These are phyloP conservation scores for Herpetomonas tarakana DNA, from an alignment of 208 protist genomes.

Conservation along the genomic window DNA sequence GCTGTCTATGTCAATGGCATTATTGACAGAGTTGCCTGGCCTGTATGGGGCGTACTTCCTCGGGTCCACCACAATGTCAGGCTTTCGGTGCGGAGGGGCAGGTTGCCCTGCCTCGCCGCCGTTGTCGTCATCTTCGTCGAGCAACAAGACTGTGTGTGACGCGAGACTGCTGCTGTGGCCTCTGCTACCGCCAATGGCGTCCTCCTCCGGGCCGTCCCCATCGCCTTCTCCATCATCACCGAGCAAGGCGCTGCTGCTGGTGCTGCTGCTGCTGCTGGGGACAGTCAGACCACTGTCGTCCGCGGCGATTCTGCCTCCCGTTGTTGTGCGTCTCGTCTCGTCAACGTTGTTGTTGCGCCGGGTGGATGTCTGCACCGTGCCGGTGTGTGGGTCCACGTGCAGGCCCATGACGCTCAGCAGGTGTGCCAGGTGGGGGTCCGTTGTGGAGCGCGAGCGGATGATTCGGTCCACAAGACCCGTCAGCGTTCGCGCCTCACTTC, in stretches of 20 bases:
- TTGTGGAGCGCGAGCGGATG: slow-evolving; percentile 29
- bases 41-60: slow-evolving; percentile 18
- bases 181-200: too few relatives aligned
- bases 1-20: slow-evolving; percentile 23
- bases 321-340: background rate
- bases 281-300: background rate
- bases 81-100: background rate
- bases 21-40: slow-evolving; percentile 12
- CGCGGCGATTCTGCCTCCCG: slow-evolving; percentile 5
- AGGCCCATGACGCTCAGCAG: slow-evolving; percentile 66
- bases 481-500: slow-evolving; percentile 39
- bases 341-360: background rate
- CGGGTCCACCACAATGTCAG: slow-evolving; percentile 10
- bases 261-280: slow-evolving; percentile 1
- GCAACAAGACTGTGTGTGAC: too few relatives aligned
- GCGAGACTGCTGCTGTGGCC: too few relatives aligned
- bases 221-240: too few relatives aligned
- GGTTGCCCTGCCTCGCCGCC: background rate
- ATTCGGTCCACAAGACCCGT: slow-evolving; percentile 56
- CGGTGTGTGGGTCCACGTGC: slow-evolving; percentile 30
- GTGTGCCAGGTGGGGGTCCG: slow-evolving; percentile 37
- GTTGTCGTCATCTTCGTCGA: slow-evolving; percentile 1
- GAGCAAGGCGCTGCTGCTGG: too few relatives aligned
- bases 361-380: slow-evolving; percentile 12
- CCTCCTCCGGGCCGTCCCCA: too few relatives aligned